Evolutionary conservation across 306 rosid species (phyloP).

Genomic region (Malus sylvestris): DNA sequence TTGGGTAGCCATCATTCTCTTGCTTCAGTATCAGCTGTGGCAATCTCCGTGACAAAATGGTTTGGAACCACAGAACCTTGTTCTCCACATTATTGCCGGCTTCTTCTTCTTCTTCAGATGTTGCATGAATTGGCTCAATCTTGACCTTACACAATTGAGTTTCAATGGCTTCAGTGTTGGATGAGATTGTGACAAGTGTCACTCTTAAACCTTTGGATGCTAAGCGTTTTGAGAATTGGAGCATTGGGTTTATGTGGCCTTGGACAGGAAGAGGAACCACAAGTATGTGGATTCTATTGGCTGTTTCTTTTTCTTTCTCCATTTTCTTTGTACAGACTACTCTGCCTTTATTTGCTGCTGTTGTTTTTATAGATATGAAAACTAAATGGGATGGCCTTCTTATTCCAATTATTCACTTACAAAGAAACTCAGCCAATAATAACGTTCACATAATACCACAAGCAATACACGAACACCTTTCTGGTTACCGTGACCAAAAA

Average conservation of each 20-base stretch:
- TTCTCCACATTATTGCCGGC: background rate
- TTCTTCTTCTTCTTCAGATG: background rate
- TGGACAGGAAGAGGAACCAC: background rate
- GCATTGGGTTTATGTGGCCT: constrained; percentile 29
- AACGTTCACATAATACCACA: too few relatives aligned
- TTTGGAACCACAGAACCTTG: background rate
- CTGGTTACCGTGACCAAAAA: too few relatives aligned
- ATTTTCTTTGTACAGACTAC: background rate
- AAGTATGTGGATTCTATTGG: background rate
- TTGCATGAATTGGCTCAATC: background rate
- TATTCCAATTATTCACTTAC: background rate
- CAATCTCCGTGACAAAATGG: background rate
- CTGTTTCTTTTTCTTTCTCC: constrained; percentile 11
- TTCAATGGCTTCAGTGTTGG: background rate
- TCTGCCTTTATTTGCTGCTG: background rate
- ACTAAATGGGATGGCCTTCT: background rate
- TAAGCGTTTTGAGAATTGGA: constrained; percentile 26
- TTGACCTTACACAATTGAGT: background rate
- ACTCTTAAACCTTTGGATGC: constrained; percentile 13
- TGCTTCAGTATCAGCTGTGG: background rate
- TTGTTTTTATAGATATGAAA: background rate
- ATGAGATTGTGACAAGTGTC: constrained; percentile 11
- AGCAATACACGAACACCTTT: too few relatives aligned
- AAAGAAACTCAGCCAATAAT: too few relatives aligned
- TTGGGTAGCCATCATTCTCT: background rate